These are phyloP conservation scores for Trichoderma endophyticum DNA, from an alignment of 2,329 filamentous ascomycete genomes.

Conservation along the genomic window DNA sequence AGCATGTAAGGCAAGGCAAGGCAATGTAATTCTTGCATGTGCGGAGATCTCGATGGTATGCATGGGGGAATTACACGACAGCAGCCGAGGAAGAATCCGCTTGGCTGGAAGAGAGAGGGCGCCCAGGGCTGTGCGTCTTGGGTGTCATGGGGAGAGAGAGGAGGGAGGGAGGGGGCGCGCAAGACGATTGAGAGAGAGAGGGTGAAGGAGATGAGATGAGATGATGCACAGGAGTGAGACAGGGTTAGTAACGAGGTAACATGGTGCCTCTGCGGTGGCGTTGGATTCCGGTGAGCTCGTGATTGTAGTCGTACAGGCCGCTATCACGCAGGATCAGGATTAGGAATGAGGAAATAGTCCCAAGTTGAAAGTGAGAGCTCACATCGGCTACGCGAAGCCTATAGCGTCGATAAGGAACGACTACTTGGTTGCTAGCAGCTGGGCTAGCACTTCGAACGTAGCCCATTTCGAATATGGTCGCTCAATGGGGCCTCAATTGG, in stretches of 20 bases:
- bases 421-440: neutral
- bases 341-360: neutral
- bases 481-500: neutral
- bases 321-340: neutral
- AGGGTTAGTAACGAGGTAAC: neutral
- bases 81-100: slow-evolving; percentile 15
- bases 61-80: slow-evolving; percentile 24
- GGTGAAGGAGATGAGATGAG: neutral
- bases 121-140: neutral
- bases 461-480: neutral
- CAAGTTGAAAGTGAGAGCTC: neutral
- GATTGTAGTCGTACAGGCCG: neutral
- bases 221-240: neutral
- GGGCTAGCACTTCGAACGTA: neutral
- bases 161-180: neutral
- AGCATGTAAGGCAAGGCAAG: slow-evolving; percentile 1
- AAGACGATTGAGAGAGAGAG: neutral
- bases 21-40: slow-evolving; percentile 21
- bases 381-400: slow-evolving; percentile 2
- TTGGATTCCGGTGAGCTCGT: neutral
- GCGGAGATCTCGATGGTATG: slow-evolving; percentile 29
- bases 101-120: neutral
- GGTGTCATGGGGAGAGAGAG: neutral
- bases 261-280: neutral
- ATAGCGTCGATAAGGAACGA: slow-evolving; percentile 10